Evolutionary conservation across 2,329 filamentous ascomycete species (phyloP).

Genomic region (Ophiognomonia clavigignenti-juglandacearum): DNA sequence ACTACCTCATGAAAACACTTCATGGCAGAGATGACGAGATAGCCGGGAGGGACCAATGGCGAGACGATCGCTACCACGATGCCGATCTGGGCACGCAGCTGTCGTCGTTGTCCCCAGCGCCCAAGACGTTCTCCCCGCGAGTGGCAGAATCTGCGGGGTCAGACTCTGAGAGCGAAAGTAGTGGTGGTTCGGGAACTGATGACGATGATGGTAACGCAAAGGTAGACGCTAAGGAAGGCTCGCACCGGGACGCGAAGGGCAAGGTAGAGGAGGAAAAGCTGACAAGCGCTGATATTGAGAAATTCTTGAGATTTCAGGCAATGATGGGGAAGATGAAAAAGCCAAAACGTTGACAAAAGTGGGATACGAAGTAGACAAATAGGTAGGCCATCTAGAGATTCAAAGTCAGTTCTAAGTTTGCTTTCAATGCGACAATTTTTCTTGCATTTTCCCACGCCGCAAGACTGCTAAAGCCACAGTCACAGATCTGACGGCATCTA

Average conservation of each 20-base stretch:
- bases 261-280: not conserved
- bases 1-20: not conserved
- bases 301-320: not conserved
- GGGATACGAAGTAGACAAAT: too few species aligned
- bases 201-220: not conserved
- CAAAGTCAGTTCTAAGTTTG: too few species aligned
- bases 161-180: not conserved
- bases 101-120: not conserved
- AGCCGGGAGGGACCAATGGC: conserved; percentile 2
- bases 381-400: too few species aligned
- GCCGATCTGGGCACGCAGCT: not conserved
- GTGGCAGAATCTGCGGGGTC: not conserved
- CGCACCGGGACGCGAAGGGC: not conserved
- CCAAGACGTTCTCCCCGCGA: not conserved
- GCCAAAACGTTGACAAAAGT: too few species aligned
- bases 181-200: not conserved
- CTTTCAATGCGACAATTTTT: too few species aligned
- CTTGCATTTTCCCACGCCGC: too few species aligned
- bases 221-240: not conserved
- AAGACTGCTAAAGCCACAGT: too few species aligned
- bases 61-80: not conserved
- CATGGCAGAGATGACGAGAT: conserved; percentile 5
- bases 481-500: too few species aligned
- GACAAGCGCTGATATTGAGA: not conserved
- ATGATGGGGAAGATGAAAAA: not conserved